Evolutionary conservation across 306 rosid genomes (phyloP).

Genomic region (Glycine tomentella): DNA sequence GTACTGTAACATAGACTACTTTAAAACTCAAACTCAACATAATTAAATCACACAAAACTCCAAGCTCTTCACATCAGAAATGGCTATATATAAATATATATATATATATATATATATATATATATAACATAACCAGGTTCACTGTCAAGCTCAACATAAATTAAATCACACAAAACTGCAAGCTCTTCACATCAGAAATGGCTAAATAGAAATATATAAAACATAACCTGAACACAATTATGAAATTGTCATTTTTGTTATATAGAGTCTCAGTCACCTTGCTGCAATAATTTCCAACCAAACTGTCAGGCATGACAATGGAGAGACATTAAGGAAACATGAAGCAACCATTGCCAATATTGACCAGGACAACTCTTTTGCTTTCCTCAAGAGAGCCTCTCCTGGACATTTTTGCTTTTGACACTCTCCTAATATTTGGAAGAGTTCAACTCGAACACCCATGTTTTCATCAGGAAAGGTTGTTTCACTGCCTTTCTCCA

Average conservation of each 20-base stretch:
- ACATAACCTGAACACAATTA: conserved; percentile 32
- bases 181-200: conserved; percentile 35
- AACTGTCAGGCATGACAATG: conserved; percentile 83
- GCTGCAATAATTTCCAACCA: conserved; percentile 99
- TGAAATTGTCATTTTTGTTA: conserved; percentile 44
- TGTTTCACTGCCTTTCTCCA: conserved; percentile 64
- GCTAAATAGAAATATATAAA: no score
- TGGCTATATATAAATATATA: no score
- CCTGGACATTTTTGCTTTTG: conserved; percentile 82
- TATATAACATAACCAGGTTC: no score
- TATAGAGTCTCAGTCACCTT: conserved; percentile 65
- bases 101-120: no score
- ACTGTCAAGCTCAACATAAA: no score
- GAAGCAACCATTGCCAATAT: no score
- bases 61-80: no score
- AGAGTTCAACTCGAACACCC: conserved; percentile 83
- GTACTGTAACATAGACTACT: conserved; percentile 24
- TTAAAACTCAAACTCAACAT: not conserved
- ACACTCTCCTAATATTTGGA: conserved; percentile 86
- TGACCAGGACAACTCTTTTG: conserved; percentile 97
- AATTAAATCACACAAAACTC: no score
- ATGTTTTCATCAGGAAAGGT: conserved; percentile 66
- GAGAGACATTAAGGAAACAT: conserved; percentile 90
- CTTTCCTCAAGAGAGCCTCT: conserved; percentile 83
- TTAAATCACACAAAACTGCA: no score